Percentiles rank a stretch among this genome's conserved stretches.
These are phyloP conservation scores for Scheffersomyces titani DNA, from an alignment of 1,139 yeast species.

Conservation along the genomic window DNA sequence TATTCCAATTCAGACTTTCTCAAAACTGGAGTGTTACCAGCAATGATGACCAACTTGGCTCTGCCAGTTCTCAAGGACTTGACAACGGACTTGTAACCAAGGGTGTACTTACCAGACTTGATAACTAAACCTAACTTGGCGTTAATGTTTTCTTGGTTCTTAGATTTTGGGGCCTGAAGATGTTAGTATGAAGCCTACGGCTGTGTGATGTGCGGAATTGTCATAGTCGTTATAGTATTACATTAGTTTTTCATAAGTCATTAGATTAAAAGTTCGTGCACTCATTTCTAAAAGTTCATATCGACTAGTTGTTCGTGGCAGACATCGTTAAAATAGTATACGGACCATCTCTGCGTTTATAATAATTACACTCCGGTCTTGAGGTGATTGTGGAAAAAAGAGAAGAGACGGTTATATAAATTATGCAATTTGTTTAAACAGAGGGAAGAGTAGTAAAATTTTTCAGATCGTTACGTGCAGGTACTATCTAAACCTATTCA, in stretches of 20 bases:
- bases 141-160: slow-evolving; percentile 94
- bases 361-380: slow-evolving; percentile 87
- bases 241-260: neutral
- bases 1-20: slow-evolving; percentile 99
- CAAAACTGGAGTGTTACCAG: slow-evolving; percentile 99
- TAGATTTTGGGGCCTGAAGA: slow-evolving; percentile 86
- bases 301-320: slow-evolving; percentile 4
- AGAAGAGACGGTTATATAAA: slow-evolving; percentile 1
- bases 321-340: slow-evolving; percentile 32
- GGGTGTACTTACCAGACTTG: slow-evolving; percentile 99
- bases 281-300: slow-evolving; percentile 4
- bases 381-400: slow-evolving; percentile 17
- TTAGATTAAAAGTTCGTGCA: neutral
- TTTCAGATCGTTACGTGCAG: neutral
- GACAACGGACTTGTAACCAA: slow-evolving; percentile 99
- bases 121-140: slow-evolving; percentile 96
- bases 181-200: slow-evolving; percentile 29
- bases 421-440: neutral
- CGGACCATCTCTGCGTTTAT: slow-evolving; percentile 96
- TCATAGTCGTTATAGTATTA: neutral
- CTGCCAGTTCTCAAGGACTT: slow-evolving; percentile 98
- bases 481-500: too few species aligned
- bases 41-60: slow-evolving; percentile 97
- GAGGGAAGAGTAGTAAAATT: neutral
- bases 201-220: neutral